Conservation (phyloP, 1,284 basidiomycete genomes). For the Ganoderma lingzhi region DNA sequence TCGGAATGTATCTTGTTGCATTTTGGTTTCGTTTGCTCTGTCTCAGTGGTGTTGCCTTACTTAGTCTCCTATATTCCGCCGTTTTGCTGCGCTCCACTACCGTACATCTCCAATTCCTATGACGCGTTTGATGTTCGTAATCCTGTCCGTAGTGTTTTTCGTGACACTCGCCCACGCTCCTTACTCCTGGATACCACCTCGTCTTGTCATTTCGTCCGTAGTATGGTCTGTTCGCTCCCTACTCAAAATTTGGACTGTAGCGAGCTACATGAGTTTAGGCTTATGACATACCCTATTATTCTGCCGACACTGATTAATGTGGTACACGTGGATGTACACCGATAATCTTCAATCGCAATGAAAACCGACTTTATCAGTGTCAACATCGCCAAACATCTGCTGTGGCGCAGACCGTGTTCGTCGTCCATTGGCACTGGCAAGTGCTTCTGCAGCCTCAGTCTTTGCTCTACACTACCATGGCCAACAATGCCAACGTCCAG, state of each 20-base stretch:
- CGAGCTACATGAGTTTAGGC: slow-evolving; percentile 36
- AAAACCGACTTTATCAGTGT: slow-evolving; percentile 26
- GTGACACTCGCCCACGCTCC: slow-evolving; percentile 58
- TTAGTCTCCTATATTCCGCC: slow-evolving; percentile 41
- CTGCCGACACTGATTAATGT: slow-evolving; percentile 19
- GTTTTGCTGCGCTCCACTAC: slow-evolving; percentile 42
- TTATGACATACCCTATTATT: slow-evolving; percentile 49
- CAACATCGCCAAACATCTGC: slow-evolving; percentile 32
- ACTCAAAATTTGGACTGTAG: slow-evolving; percentile 47
- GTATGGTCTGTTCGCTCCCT: slow-evolving; percentile 36
- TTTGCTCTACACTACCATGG: slow-evolving; percentile 50
- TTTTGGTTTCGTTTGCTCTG: slow-evolving; percentile 38
- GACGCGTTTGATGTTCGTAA: slow-evolving; percentile 45
- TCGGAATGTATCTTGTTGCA: slow-evolving; percentile 28
- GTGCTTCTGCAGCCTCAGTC: not conserved
- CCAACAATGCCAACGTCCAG: slow-evolving; percentile 77
- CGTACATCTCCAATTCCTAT: slow-evolving; percentile 54
- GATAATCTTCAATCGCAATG: slow-evolving; percentile 8
- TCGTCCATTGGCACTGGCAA: not conserved
- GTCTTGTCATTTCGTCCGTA: slow-evolving; percentile 59
- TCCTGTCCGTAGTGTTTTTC: slow-evolving; percentile 37
- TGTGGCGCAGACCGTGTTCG: slow-evolving; percentile 24
- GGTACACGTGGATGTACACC: not conserved
- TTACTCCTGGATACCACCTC: slow-evolving; percentile 67
- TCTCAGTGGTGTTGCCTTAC: slow-evolving; percentile 44